A percentile compares a stretch with the other conserved stretches of the same genome.
These are phyloP conservation scores for Tausonia pullulans DNA, from an alignment of 1,284 basidiomycete genomes.

Conservation along the genomic window DNA sequence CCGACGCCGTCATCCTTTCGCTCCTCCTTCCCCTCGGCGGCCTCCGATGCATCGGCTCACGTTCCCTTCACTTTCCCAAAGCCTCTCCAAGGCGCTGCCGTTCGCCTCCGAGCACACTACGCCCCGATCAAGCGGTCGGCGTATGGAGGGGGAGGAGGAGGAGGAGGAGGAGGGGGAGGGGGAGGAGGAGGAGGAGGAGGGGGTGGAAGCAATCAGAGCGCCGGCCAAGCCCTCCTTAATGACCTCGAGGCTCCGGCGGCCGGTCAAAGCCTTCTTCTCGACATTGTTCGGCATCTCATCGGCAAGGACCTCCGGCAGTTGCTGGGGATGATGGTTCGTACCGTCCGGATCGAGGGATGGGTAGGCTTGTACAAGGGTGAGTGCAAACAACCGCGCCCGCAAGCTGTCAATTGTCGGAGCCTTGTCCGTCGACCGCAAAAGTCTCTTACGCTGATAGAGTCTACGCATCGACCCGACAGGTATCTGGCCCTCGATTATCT, in stretches of 20 bases:
- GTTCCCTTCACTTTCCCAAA: background rate
- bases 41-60: too few relatives aligned
- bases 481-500: conserved; percentile 59
- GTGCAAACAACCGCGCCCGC: conserved; percentile 25
- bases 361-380: conserved; percentile 73
- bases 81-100: conserved; percentile 2
- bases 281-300: conserved; percentile 21
- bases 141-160: too few relatives aligned
- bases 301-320: conserved; percentile 35
- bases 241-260: conserved; percentile 7
- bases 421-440: background rate
- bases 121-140: conserved; percentile 25
- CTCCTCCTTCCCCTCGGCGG: too few relatives aligned
- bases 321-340: conserved; percentile 52
- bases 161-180: too few relatives aligned
- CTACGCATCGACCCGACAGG: conserved; percentile 19
- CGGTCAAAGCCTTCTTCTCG: background rate
- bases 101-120: conserved; percentile 36
- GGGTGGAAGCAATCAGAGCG: conserved; percentile 45
- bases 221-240: conserved; percentile 27
- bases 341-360: conserved; percentile 69
- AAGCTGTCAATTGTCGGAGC: background rate
- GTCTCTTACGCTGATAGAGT: background rate
- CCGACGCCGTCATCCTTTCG: too few relatives aligned
- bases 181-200: conserved; percentile 31